These are phyloP conservation scores for Steccherinum ochraceum DNA, from an alignment of 768 basidiomycete genomes.

Conservation along the genomic window DNA sequence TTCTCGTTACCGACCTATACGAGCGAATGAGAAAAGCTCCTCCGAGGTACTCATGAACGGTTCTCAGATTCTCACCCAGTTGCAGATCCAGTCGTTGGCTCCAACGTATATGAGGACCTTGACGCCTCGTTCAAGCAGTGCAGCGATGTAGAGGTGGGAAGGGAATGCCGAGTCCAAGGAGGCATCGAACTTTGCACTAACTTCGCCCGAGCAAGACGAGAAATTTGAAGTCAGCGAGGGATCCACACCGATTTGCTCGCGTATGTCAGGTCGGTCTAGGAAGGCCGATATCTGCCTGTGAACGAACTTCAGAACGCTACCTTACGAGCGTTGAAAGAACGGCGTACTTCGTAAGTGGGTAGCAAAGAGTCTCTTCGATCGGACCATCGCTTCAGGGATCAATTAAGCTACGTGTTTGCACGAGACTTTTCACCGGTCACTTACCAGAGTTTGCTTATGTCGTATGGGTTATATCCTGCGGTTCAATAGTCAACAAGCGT, in stretches of 20 bases:
- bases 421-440: too few relatives aligned
- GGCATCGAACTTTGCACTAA: conserved; percentile 29
- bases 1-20: conserved; percentile 44
- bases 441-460: conserved; percentile 54
- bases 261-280: conserved; percentile 52
- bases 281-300: conserved; percentile 49
- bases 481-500: conserved; percentile 52
- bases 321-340: not conserved
- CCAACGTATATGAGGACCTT: conserved; percentile 48
- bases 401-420: too few relatives aligned
- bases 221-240: conserved; percentile 25
- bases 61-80: conserved; percentile 49
- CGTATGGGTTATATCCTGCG: conserved; percentile 51
- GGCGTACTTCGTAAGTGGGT: conserved; percentile 1
- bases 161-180: conserved; percentile 7
- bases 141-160: conserved; percentile 35
- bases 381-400: not conserved
- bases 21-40: too few relatives aligned
- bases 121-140: conserved; percentile 45
- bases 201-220: conserved; percentile 35
- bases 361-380: conserved; percentile 2
- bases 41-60: too few relatives aligned
- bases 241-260: conserved; percentile 56
- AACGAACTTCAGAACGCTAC: too few relatives aligned
- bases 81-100: conserved; percentile 49